Evolutionary conservation across 2,329 filamentous ascomycete species (phyloP), one percentile per base, ranked within the genome.

Genomic region (Dactylonectria macrodidyma): DNA sequence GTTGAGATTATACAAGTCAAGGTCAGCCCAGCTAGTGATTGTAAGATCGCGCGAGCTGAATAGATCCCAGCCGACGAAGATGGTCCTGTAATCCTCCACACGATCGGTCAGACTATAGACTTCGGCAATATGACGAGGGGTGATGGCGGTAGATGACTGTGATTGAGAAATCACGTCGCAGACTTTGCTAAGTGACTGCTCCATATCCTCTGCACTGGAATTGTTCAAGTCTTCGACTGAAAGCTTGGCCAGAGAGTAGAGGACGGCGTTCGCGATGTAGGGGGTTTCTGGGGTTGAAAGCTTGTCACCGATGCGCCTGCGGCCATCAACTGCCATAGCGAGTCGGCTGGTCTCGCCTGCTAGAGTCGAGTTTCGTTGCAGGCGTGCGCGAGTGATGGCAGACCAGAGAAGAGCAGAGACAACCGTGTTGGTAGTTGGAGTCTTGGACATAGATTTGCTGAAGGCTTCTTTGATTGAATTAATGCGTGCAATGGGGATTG

Each of bases 1-100:
- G 38, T 58, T 38, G 19, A 66, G 19, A 6, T 16, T 34, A 7
- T 69, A 63, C 12, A 66, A 26, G n/a, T 60, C 64, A 0, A 66
- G 55, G 24, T 67, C 51, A 7, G 67, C 63, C 67, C 67, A 67
- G 16, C 59, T 66, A 4, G 59, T 63, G 11, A 69, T 62, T 3
- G 67, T 64, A 8, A 69, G 30, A n/a, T 69, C 59, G 12, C 50
- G 48, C 5, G 48, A 57, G 2, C 44, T 41, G 19, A 69, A 66
- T 1, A 66, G 50, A 6, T 66, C 63, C 66, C 63, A 69, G 26
- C 63, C 66, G 8, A 65, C 59, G 14, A 69, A 69, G 3, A 69
- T 30, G 19, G 50, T 38, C 3, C 59, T 41, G n/a, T 63, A 69
- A 19, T 69, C 59, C 6, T 30, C 30, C 10, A 59, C 11, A 6